Percentiles rank a stretch among this genome's conserved stretches.
These are phyloP conservation scores for Blastocystis sp. DNA, from an alignment of 352 stramenopile genomes.

Conservation along the genomic window DNA sequence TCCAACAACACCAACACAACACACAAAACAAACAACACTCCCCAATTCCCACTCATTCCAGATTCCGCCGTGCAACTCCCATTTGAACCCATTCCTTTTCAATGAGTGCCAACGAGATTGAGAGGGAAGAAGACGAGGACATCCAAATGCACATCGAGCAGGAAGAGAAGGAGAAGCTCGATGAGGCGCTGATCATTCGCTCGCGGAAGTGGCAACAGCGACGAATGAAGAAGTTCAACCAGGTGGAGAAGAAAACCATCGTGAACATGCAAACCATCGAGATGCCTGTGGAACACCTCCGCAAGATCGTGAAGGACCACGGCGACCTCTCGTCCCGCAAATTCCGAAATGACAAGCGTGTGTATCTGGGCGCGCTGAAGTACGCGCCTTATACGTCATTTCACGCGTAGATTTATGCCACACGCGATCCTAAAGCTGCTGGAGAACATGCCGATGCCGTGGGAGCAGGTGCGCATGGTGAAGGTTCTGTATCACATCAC, in stretches of 20 bases:
- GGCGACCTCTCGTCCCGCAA: constrained; percentile 99
- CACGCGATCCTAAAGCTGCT: constrained; percentile 98
- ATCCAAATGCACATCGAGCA: constrained; percentile 61
- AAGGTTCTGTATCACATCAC: constrained; percentile 99
- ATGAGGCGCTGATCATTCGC: constrained; percentile 44
- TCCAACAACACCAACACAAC: too few species aligned
- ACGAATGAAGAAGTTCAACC: constrained; percentile 61
- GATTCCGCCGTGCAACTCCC: too few species aligned
- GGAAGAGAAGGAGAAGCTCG: constrained; percentile 49
- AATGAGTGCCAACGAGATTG: neutral
- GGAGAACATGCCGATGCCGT: constrained; percentile 99
- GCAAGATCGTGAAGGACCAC: constrained; percentile 98
- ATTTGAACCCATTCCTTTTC: neutral
- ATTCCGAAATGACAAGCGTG: constrained; percentile 94
- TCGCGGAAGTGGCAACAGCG: constrained; percentile 64
- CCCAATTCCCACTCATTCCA: too few species aligned
- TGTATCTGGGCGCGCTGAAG: constrained; percentile 98
- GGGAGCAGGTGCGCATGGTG: constrained; percentile 97
- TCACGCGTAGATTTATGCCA: constrained; percentile 76
- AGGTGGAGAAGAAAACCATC: constrained; percentile 25
- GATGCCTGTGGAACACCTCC: constrained; percentile 91
- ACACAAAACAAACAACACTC: too few species aligned
- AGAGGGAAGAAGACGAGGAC: constrained; percentile 14
- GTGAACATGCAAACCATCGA: constrained; percentile 72
- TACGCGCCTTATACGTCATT: constrained; percentile 77